A percentile compares a stretch with the other conserved stretches of the same genome.
Conservation (phyloP, 495 filamentous ascomycete genomes). For the Xylaria nigripes region DNA sequence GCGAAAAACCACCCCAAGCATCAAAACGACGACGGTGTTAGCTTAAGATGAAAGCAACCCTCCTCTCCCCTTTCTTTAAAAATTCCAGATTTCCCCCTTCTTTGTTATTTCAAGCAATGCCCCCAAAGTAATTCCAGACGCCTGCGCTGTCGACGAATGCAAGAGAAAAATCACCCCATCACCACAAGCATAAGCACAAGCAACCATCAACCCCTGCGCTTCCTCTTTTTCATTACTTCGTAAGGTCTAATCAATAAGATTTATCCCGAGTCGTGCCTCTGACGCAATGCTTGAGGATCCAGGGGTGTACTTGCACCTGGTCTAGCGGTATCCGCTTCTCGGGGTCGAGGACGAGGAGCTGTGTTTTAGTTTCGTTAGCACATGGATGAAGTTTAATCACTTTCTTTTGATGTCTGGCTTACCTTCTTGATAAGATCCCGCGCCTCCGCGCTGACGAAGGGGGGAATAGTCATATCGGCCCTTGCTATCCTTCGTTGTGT, state of each 20-base stretch:
- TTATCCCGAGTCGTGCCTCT: conserved; percentile 61
- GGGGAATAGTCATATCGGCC: conserved; percentile 87
- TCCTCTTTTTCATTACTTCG: conserved; percentile 5
- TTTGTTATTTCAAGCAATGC: no score
- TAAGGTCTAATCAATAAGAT: conserved; percentile 11
- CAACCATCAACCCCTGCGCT: no score
- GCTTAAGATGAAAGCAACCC: no score
- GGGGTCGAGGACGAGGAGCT: conserved; percentile 90
- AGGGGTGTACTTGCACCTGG: conserved; percentile 84
- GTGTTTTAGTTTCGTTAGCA: conserved; percentile 30
- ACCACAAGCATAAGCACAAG: no score
- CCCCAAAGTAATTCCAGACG: conserved; percentile 12
- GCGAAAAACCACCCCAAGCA: neutral
- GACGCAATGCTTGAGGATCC: conserved; percentile 94
- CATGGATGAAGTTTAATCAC: neutral
- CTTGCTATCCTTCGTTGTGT: conserved; percentile 83
- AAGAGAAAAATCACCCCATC: conserved; percentile 9
- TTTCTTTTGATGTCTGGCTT: conserved; percentile 16
- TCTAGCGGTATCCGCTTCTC: conserved; percentile 87
- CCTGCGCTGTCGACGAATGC: conserved; percentile 13
- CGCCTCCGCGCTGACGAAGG: conserved; percentile 83
- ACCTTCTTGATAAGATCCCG: conserved; percentile 89
- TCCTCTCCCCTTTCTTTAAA: no score
- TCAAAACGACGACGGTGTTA: no score
- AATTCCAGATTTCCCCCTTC: no score